Conservation (phyloP, 164 flowering plant genomes). For the Hamamelis virginiana region DNA sequence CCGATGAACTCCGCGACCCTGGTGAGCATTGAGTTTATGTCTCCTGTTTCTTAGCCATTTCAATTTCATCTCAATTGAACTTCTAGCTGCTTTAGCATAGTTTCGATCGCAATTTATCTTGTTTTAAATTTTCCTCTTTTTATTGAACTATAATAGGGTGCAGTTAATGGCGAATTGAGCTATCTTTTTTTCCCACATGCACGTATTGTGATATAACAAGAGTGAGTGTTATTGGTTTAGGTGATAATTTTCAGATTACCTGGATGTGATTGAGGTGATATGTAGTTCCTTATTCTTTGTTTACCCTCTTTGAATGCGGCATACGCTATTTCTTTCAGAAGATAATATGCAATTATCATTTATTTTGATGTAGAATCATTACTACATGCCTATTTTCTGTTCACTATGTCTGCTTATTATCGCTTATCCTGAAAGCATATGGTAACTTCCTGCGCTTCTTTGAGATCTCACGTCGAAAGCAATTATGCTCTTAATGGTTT, state of each 20-base stretch:
- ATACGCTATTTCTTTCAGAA: too few relatives aligned
- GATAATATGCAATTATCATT: too few relatives aligned
- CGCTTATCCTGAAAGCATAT: background rate
- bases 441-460: background rate
- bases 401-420: background rate
- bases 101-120: background rate
- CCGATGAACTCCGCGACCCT: slow-evolving; percentile 98
- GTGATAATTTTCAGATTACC: background rate
- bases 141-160: background rate
- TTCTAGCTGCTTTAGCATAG: too few relatives aligned
- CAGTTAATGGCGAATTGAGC: too few relatives aligned
- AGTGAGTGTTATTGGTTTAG: too few relatives aligned
- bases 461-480: background rate
- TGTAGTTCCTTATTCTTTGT: too few relatives aligned
- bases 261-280: background rate
- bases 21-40: slow-evolving; percentile 40
- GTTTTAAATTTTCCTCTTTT: background rate
- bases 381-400: background rate
- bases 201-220: background rate
- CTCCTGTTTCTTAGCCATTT: background rate
- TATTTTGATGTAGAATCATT: too few relatives aligned
- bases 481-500: too few relatives aligned
- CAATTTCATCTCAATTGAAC: background rate
- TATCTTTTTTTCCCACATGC: too few relatives aligned
- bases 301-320: too few relatives aligned